Evolutionary conservation across 805 yeast genomes (phyloP), one percentile per base, ranked within the genome.

Genomic region (Jamesozyma spencerorum): DNA sequence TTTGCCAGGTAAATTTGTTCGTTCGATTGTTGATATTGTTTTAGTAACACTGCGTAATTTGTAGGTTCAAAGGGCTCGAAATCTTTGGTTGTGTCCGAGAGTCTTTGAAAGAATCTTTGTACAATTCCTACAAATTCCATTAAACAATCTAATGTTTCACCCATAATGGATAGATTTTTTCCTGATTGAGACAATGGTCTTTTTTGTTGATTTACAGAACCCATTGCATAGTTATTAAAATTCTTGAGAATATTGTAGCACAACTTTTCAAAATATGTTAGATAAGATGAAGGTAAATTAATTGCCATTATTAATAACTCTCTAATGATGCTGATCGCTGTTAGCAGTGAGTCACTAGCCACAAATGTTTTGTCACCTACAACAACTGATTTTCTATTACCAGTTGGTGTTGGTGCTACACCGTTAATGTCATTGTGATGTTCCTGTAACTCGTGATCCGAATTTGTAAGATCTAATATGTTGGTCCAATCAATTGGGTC

Each of bases 331-430:
- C 50, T 47, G 17, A 77, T 55, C 6, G 73, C 48, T 4, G 60
- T 53, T 4, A 67, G 54, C 5, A 71, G 61, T 0, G 80, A 66
- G n/a, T 68, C 68, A 31, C 82, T 75, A 1, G 80, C 73, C 30
- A 76, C 78, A 50, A 72, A 76, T 0, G 80, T 72, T 40, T 72
- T 69, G 31, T 72, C 76, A 17, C 70, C 75, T 31, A 80, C 71
- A 34, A 70, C 68, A 28, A 64, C 62, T 1, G 70, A 63, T 45
- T 66, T 61, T 39, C 63, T 58, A 33, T 64, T 65, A 5, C 67
- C 67, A 11, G 41, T 10, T 33, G 29, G 18, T 27, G 14, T 26
- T 12, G 20, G 17, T n/a, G 12, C 22, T 3, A 10, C 20, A 4
- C 14, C 37, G 13, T 22, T 24, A 8, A 4, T 24, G 7, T 22